phyloP scores from a whole-genome alignment of 306 rosid species.

The Spatholobus suberectus region DNA sequence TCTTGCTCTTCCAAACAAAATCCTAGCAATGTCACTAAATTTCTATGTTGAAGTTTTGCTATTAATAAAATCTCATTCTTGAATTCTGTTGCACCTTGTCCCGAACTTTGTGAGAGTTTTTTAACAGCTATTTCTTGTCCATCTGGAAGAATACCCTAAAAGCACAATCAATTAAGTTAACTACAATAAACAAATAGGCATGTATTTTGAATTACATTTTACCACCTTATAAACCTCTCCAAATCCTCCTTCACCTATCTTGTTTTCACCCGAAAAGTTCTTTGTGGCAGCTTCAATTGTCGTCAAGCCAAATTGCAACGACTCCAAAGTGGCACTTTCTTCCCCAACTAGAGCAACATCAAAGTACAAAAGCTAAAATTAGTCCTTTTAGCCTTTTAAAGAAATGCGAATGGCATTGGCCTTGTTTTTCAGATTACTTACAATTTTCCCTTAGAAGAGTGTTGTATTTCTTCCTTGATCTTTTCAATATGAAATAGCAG shows the following conservation, averaged over 20 bases:
- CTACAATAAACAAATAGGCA: neutral
- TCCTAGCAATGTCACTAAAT: slow-evolving; percentile 21
- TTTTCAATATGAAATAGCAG: slow-evolving; percentile 39
- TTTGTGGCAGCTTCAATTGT: slow-evolving; percentile 51
- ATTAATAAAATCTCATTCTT: slow-evolving; percentile 24
- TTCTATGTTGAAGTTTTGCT: slow-evolving; percentile 33
- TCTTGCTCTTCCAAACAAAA: slow-evolving; percentile 13
- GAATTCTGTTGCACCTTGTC: slow-evolving; percentile 42
- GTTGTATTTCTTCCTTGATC: slow-evolving; percentile 30
- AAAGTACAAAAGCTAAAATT: neutral
- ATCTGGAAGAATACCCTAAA: slow-evolving; percentile 47
- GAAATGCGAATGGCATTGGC: neutral
- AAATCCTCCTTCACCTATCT: slow-evolving; percentile 62
- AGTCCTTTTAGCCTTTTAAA: neutral
- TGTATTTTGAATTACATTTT: neutral
- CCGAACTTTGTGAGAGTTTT: slow-evolving; percentile 25
- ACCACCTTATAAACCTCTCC: slow-evolving; percentile 49
- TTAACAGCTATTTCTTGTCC: slow-evolving; percentile 51
- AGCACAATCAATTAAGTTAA: neutral
- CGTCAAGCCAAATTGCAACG: slow-evolving; percentile 37
- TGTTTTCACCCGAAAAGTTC: slow-evolving; percentile 32
- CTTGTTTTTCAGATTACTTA: neutral
- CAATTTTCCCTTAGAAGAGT: slow-evolving; percentile 37
- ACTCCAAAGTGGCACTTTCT: slow-evolving; percentile 46
- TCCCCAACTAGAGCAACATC: slow-evolving; percentile 22